A percentile compares a stretch with the other conserved stretches of the same genome.
Conservation (phyloP, 805 yeast species). For the Ogataea polymorpha region DNA sequence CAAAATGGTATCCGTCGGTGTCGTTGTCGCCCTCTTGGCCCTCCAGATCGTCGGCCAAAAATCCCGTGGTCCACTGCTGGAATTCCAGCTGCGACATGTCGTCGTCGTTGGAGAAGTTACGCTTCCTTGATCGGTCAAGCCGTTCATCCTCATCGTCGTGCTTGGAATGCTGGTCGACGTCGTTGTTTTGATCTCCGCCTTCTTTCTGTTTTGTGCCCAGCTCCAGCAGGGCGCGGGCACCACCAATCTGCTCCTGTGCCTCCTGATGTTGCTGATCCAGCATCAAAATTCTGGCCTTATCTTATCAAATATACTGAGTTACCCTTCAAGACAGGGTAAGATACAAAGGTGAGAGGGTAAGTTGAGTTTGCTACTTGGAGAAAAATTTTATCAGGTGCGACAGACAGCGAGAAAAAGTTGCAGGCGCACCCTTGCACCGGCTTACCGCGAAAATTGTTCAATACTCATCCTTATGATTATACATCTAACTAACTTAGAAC, state of each 20-base stretch:
- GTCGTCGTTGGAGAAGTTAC: slow-evolving; percentile 38
- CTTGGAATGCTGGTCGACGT: slow-evolving; percentile 6
- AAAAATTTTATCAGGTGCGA: not conserved
- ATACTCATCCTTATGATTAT: slow-evolving; percentile 10
- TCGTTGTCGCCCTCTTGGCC: slow-evolving; percentile 20
- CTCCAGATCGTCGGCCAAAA: slow-evolving; percentile 42
- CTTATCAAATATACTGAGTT: slow-evolving; percentile 10
- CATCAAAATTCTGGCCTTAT: slow-evolving; percentile 5
- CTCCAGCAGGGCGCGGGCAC: slow-evolving; percentile 30
- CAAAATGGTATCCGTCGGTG: slow-evolving; percentile 13
- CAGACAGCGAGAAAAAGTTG: not conserved
- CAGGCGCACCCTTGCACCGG: slow-evolving; percentile 5
- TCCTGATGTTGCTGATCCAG: slow-evolving; percentile 10
- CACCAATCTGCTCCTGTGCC: slow-evolving; percentile 24
- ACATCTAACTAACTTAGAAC: slow-evolving; percentile 58
- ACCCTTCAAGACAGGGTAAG: slow-evolving; percentile 15
- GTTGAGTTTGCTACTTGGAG: not conserved
- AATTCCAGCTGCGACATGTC: slow-evolving; percentile 45
- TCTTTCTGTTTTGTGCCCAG: slow-evolving; percentile 23
- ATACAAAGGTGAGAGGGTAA: slow-evolving; percentile 12
- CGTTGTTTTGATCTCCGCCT: slow-evolving; percentile 12
- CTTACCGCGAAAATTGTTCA: not conserved
- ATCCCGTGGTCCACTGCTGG: slow-evolving; percentile 52
- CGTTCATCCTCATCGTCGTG: slow-evolving; percentile 74
- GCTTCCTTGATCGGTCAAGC: slow-evolving; percentile 36